Evolutionary conservation across 139 green algal species (phyloP), one percentile per base, ranked within the genome.

Genomic region (Chlorella sp.): DNA sequence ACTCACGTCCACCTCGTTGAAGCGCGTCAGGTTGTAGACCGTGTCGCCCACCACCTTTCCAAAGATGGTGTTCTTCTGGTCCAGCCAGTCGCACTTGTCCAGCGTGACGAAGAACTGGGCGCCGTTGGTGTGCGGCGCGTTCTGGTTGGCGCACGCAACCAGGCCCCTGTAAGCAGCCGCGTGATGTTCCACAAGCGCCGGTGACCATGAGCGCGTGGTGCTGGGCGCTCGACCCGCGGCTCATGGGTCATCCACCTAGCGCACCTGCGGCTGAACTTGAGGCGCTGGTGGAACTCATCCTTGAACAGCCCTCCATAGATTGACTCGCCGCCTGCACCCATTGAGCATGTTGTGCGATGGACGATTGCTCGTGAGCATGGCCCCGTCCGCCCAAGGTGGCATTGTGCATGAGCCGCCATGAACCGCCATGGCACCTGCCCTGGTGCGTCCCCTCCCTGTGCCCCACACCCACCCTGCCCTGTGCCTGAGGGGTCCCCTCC

Each of bases 31-130:
- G 77, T 98, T 98, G 88, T 93, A 98, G 24, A 98, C 86, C 3
- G 92, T 97, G 69, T 98, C 92, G 5, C 93, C 93, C 35, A 80
- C 74, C 49, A 97, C 78, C 64, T 91, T 91, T 32, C 93, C 93
- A 79, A 97, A 97, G 70, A 98, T 97, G 70, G 93, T 97, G 87
- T 97, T 88, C 74, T 93, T 90, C 59, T 85, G 85, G 75, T 97
- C 85, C 59, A 98, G 87, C 78, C 88, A 91, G 31, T 93, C 86
- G 77, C 86, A 70, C 72, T 86, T 84, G 69, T 92, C 90, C 0
- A 96, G 76, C 1, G 91, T 97, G 69, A 97, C 88, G 82, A 97
- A 97, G 78, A 96, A 97, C 78, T 98, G 95, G 71, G 73, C 82
- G 73, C 88, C 84, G 74, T 99, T 99, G 77, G 85, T 92, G 89